These are phyloP conservation scores for Ustilago curta DNA, from an alignment of 1,284 basidiomycete species.

Conservation along the genomic window DNA sequence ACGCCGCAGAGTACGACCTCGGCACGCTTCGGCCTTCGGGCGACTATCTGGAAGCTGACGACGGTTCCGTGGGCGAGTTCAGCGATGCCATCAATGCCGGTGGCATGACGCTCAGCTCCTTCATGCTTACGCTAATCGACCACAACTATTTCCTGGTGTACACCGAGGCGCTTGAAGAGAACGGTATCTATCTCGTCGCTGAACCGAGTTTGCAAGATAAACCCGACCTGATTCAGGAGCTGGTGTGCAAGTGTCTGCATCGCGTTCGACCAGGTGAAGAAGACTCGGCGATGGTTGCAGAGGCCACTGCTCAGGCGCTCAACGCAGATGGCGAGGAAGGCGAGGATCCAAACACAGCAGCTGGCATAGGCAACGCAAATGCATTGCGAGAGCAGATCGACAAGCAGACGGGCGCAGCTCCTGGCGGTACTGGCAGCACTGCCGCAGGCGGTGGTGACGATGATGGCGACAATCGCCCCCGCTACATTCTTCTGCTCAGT, in stretches of 20 bases:
- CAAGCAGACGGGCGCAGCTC: constrained; percentile 25
- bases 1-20: constrained; percentile 92
- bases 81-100: constrained; percentile 16
- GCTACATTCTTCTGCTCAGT: constrained; percentile 87
- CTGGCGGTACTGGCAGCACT: constrained; percentile 6
- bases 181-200: constrained; percentile 93
- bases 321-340: constrained; percentile 44
- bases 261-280: constrained; percentile 56
- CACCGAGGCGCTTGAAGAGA: constrained; percentile 86
- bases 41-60: constrained; percentile 45
- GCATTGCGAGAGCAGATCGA: constrained; percentile 41
- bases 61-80: constrained; percentile 23
- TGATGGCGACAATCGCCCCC: constrained; percentile 69
- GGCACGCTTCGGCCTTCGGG: constrained; percentile 72
- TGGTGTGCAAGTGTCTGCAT: constrained; percentile 82
- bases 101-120: constrained; percentile 76
- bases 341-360: constrained; percentile 25
- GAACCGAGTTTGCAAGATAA: constrained; percentile 84
- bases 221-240: constrained; percentile 82
- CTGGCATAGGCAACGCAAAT: constrained; percentile 23
- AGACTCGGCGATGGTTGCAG: constrained; percentile 42
- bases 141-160: constrained; percentile 96
- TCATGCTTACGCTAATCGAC: constrained; percentile 84
- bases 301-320: constrained; percentile 34
- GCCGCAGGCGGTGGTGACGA: constrained; percentile 70